A percentile compares a stretch with the other conserved stretches of the same genome.
Conservation (phyloP, 768 basidiomycete species). For the Mycena filopes region DNA sequence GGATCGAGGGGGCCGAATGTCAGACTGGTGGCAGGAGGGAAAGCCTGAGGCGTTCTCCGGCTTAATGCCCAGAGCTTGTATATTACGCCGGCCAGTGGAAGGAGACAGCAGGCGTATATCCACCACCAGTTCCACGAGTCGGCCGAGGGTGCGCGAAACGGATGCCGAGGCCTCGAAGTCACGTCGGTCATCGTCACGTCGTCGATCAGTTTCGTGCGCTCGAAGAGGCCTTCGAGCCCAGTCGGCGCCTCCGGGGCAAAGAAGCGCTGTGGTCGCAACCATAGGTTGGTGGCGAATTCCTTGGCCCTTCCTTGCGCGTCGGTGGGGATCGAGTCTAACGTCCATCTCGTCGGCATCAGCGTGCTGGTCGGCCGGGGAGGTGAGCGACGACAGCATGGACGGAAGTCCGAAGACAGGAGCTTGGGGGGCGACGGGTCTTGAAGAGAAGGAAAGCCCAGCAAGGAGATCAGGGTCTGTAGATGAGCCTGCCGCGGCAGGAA, state of each 20-base stretch:
- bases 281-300: conserved; percentile 53
- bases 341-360: conserved; percentile 64
- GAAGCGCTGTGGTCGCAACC: conserved; percentile 78
- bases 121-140: conserved; percentile 49
- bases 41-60: background rate
- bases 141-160: conserved; percentile 7
- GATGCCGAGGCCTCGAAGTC: conserved; percentile 14
- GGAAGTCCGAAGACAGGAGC: conserved; percentile 77
- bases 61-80: conserved; percentile 39
- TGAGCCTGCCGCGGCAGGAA: conserved; percentile 26
- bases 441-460: conserved; percentile 71
- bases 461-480: conserved; percentile 65
- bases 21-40: background rate
- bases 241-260: conserved; percentile 84
- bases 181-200: conserved; percentile 42
- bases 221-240: conserved; percentile 77
- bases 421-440: conserved; percentile 61
- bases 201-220: conserved; percentile 66
- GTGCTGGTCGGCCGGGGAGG: conserved; percentile 33
- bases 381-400: conserved; percentile 58
- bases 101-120: conserved; percentile 43
- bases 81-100: conserved; percentile 39
- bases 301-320: conserved; percentile 44
- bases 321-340: conserved; percentile 80
- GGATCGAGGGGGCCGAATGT: background rate